A percentile compares a stretch with the other conserved stretches of the same genome.
Evolutionary conservation across 306 rosid species (phyloP).

Genomic region (Lithocarpus polystachyus): DNA sequence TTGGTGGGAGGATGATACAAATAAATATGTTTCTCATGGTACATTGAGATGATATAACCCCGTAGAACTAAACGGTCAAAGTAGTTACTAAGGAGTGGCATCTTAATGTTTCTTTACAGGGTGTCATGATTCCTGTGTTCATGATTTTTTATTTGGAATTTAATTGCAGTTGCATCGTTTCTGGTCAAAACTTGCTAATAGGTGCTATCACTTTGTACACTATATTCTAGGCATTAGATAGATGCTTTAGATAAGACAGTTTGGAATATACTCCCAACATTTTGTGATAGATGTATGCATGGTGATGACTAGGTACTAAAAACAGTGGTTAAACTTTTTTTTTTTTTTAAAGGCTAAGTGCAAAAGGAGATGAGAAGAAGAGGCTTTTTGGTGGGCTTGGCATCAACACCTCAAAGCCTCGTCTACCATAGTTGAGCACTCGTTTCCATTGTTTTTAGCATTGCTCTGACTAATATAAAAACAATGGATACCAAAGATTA

Average conservation of each 20-base stretch:
- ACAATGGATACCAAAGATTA: no score
- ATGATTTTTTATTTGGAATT: background rate
- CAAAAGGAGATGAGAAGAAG: no score
- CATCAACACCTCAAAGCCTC: no score
- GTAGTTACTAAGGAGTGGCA: background rate
- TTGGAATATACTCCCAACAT: background rate
- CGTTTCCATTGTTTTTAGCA: no score
- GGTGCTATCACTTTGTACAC: no score
- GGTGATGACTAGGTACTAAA: no score
- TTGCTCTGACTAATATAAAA: no score
- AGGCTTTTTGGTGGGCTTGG: no score
- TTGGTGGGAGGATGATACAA: background rate
- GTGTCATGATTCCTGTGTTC: background rate
- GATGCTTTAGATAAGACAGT: background rate
- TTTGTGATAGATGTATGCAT: background rate
- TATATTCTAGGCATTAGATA: background rate
- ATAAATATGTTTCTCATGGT: background rate
- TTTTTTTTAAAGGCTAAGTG: no score
- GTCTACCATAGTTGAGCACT: no score
- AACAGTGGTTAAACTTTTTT: no score
- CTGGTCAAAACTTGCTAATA: no score
- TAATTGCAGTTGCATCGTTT: background rate
- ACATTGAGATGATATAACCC: background rate
- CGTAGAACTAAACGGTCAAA: background rate
- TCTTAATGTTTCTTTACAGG: background rate